phyloP scores from a whole-genome alignment of 1,284 basidiomycete genomes.

The Cutaneotrichosporon mucoides region DNA sequence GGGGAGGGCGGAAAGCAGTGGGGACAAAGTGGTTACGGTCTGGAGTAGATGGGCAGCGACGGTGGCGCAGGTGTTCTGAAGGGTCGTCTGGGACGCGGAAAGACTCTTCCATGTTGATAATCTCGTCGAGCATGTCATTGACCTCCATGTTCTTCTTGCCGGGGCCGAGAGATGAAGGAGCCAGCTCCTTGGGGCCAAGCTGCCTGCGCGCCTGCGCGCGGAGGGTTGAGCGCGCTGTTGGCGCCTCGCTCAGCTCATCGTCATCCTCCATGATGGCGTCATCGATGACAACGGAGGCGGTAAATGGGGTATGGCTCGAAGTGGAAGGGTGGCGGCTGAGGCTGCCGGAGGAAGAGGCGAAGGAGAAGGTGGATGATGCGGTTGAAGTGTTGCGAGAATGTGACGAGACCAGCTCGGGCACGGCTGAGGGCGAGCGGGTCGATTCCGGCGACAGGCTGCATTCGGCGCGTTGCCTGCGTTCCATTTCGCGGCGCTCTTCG shows the following conservation, averaged over 20 bases:
- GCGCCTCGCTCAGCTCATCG: slow-evolving; percentile 22
- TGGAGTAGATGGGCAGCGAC: slow-evolving; percentile 4
- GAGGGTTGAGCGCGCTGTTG: slow-evolving; percentile 10
- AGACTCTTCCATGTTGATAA: slow-evolving; percentile 48
- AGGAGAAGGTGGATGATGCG: slow-evolving; percentile 30
- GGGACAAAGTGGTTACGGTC: slow-evolving; percentile 26
- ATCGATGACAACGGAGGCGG: slow-evolving; percentile 27
- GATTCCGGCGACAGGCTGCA: slow-evolving; percentile 23
- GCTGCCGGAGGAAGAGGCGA: slow-evolving; percentile 22
- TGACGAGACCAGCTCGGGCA: slow-evolving; percentile 32
- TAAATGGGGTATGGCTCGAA: slow-evolving; percentile 26
- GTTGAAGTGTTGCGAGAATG: slow-evolving; percentile 37
- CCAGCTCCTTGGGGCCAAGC: not conserved
- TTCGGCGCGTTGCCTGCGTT: slow-evolving; percentile 32
- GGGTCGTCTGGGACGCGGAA: slow-evolving; percentile 39
- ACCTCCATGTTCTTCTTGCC: slow-evolving; percentile 23
- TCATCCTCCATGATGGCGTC: slow-evolving; percentile 43
- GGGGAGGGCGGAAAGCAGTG: slow-evolving; percentile 31
- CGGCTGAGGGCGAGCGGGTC: slow-evolving; percentile 22
- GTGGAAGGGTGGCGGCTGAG: slow-evolving; percentile 35
- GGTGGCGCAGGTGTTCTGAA: not conserved
- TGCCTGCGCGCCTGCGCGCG: slow-evolving; percentile 9
- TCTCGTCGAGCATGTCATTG: slow-evolving; percentile 49
- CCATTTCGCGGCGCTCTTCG: slow-evolving; percentile 35
- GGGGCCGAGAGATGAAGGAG: slow-evolving; percentile 28